A percentile compares a stretch with the other conserved stretches of the same genome.
Evolutionary conservation across 345 rosid species (phyloP).

Genomic region (Eutrema yunnanense): DNA sequence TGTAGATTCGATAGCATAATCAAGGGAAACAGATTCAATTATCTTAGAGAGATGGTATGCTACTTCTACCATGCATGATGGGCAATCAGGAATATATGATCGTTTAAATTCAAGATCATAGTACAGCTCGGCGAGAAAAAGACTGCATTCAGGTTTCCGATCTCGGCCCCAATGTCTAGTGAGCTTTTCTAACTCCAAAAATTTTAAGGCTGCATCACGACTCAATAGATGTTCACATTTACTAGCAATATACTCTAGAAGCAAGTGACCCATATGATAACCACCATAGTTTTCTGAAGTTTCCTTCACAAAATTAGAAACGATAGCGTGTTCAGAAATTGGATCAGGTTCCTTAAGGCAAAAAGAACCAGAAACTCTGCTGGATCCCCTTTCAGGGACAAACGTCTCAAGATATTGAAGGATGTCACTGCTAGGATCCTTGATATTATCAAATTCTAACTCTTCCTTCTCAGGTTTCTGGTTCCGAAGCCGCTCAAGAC

Average conservation of each 20-base stretch:
- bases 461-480: constrained; percentile 96
- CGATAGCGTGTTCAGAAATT: constrained; percentile 42
- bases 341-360: constrained; percentile 34
- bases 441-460: constrained; percentile 47
- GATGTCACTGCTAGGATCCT: constrained; percentile 60
- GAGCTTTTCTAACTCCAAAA: constrained; percentile 78
- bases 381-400: constrained; percentile 33
- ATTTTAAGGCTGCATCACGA: constrained; percentile 50
- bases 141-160: constrained; percentile 79
- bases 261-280: constrained; percentile 86
- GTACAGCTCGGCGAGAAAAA: constrained; percentile 88
- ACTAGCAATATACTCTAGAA: constrained; percentile 61
- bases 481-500: constrained; percentile 90
- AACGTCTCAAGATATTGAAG: constrained; percentile 72
- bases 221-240: constrained; percentile 35
- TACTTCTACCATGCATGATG: constrained; percentile 59
- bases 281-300: constrained; percentile 78
- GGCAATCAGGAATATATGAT: constrained; percentile 39
- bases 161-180: constrained; percentile 81
- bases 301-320: constrained; percentile 54
- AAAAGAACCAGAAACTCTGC: constrained; percentile 29
- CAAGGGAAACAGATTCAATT: constrained; percentile 79
- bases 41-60: constrained; percentile 88
- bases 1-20: constrained; percentile 39
- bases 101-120: constrained; percentile 61